A percentile compares a stretch with the other conserved stretches of the same genome.
Conservation (phyloP, 768 basidiomycete species). For the Lactifluus piperatus region DNA sequence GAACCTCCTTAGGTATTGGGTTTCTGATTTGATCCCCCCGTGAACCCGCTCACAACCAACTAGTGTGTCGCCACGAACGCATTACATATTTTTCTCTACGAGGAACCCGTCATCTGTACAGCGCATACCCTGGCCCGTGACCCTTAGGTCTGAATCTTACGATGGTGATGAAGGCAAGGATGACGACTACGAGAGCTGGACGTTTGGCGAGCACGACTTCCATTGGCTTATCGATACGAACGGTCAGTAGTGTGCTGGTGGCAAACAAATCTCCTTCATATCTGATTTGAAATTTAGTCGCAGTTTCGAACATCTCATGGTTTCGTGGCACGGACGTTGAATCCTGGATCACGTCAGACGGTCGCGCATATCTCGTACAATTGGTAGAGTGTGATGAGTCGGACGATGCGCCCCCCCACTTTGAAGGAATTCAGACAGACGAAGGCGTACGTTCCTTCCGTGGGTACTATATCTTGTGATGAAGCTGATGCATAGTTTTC, state of each 20-base stretch:
- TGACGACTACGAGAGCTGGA: constrained; percentile 59
- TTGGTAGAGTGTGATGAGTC: constrained; percentile 37
- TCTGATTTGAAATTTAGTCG: constrained; percentile 35
- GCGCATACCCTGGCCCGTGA: constrained; percentile 74
- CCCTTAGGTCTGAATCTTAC: constrained; percentile 34
- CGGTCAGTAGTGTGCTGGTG: constrained; percentile 36
- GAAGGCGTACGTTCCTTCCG: constrained; percentile 7
- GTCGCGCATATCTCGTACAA: constrained; percentile 70
- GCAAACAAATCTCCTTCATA: not conserved
- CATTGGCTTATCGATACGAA: constrained; percentile 70
- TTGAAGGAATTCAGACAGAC: constrained; percentile 18
- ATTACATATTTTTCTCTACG: constrained; percentile 67
- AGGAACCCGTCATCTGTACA: constrained; percentile 67
- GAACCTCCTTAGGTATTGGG: constrained; percentile 52
- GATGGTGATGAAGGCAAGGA: constrained; percentile 27
- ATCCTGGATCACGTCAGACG: constrained; percentile 81
- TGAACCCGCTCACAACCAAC: constrained; percentile 1
- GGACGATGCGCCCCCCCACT: constrained; percentile 17
- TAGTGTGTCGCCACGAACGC: constrained; percentile 68
- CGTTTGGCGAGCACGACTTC: constrained; percentile 53
- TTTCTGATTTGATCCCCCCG: constrained; percentile 8
- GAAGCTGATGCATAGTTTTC: not conserved
- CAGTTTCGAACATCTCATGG: constrained; percentile 54
- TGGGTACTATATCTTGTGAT: not conserved
- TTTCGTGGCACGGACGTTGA: constrained; percentile 55